A percentile compares a stretch with the other conserved stretches of the same genome.
phyloP scores from a whole-genome alignment of 768 basidiomycete species.

The Mycena leptocephala region DNA sequence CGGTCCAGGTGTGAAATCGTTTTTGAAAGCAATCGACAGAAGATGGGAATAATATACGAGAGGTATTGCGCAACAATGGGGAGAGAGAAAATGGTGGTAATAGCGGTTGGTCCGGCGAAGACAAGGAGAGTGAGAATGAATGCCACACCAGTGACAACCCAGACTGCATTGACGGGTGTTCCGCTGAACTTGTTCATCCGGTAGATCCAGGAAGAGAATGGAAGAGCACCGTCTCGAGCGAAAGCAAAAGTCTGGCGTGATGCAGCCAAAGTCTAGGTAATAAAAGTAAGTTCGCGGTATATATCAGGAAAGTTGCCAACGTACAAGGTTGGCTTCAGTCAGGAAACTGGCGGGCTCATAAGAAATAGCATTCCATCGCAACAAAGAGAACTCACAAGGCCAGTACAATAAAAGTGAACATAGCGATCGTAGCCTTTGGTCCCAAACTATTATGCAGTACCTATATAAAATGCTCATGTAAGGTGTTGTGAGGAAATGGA shows the following conservation, averaged over 20 bases:
- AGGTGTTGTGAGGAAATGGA: constrained; percentile 36
- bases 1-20: constrained; percentile 3
- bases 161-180: constrained; percentile 12
- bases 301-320: constrained; percentile 36
- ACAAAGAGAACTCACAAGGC: constrained; percentile 41
- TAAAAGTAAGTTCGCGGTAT: background rate
- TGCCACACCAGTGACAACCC: constrained; percentile 1
- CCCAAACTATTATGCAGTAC: constrained; percentile 56
- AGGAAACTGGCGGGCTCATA: constrained; percentile 14
- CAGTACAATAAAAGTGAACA: constrained; percentile 57
- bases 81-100: constrained; percentile 13
- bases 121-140: background rate
- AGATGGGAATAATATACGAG: constrained; percentile 12
- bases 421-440: constrained; percentile 52
- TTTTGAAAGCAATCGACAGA: background rate
- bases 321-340: constrained; percentile 25
- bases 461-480: constrained; percentile 9
- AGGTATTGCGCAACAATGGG: constrained; percentile 12
- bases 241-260: constrained; percentile 66
- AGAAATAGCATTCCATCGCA: constrained; percentile 9
- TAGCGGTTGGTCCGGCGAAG: constrained; percentile 8
- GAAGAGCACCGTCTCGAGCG: constrained; percentile 58
- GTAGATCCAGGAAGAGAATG: constrained; percentile 27
- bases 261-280: constrained; percentile 37
- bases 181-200: constrained; percentile 3